phyloP scores from a whole-genome alignment of 495 filamentous ascomycete species.

The Penicillium roqueforti region DNA sequence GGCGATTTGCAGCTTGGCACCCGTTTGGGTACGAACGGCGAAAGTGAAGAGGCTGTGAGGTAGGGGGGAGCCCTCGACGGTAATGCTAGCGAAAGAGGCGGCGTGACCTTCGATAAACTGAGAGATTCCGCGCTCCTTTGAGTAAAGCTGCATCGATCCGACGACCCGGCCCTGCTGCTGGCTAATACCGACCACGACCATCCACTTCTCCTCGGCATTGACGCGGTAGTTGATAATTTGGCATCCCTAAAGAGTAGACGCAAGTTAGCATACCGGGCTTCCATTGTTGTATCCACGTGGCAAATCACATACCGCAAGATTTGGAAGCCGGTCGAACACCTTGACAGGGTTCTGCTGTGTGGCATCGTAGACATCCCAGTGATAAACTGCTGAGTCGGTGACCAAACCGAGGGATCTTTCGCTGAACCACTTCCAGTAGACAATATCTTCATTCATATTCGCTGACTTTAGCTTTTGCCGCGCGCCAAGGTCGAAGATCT shows the following conservation, averaged over 20 bases:
- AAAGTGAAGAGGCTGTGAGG: constrained; percentile 97
- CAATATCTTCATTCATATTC: constrained; percentile 92
- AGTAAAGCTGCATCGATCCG: constrained; percentile 95
- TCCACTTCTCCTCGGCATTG: constrained; percentile 95
- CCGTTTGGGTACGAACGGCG: constrained; percentile 78
- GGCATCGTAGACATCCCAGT: constrained; percentile 92
- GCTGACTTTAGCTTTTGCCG: constrained; percentile 94
- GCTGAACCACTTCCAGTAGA: constrained; percentile 99
- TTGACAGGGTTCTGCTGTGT: constrained; percentile 75
- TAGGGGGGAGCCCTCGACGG: constrained; percentile 79
- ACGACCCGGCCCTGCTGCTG: constrained; percentile 89
- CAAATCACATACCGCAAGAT: constrained; percentile 65
- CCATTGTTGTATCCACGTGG: neutral
- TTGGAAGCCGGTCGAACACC: constrained; percentile 86
- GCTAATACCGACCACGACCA: constrained; percentile 94
- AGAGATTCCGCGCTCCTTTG: constrained; percentile 90
- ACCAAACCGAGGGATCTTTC: constrained; percentile 81
- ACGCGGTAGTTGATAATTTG: constrained; percentile 99
- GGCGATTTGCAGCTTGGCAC: constrained; percentile 96
- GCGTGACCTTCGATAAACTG: constrained; percentile 98
- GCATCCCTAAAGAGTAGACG: constrained; percentile 55
- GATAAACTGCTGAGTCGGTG: constrained; percentile 84
- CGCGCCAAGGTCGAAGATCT: constrained; percentile 90
- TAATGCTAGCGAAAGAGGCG: constrained; percentile 85
- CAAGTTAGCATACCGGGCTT: constrained; percentile 16